A percentile compares a stretch with the other conserved stretches of the same genome.
phyloP scores from a whole-genome alignment of 106 monocot species.

The Hemerocallis citrina region DNA sequence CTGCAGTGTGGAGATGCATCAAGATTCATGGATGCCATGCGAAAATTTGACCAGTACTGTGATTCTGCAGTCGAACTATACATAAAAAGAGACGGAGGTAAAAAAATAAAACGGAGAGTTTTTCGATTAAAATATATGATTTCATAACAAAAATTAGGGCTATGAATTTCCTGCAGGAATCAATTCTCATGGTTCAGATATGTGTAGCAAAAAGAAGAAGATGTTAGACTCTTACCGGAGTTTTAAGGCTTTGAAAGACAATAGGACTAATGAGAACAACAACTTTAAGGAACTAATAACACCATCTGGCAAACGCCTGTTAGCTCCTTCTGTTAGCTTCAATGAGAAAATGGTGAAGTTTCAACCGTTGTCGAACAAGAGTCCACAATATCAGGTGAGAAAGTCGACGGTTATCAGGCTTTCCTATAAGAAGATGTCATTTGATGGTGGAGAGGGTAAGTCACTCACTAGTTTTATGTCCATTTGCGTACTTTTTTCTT shows the following conservation, averaged over 20 bases:
- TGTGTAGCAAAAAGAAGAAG: constrained; percentile 6
- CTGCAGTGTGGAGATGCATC: constrained; percentile 24
- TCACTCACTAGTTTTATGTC: not conserved
- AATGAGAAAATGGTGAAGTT: constrained; percentile 46
- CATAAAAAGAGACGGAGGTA: constrained; percentile 17
- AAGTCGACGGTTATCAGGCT: constrained; percentile 66
- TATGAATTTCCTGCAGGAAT: constrained; percentile 26
- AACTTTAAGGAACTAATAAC: not conserved
- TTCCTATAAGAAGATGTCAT: constrained; percentile 69
- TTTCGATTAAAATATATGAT: too few relatives aligned
- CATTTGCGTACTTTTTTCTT: not conserved
- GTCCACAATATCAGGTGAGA: constrained; percentile 27
- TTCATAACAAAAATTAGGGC: constrained; percentile 6
- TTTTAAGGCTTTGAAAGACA: constrained; percentile 19
- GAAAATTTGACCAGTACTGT: constrained; percentile 22
- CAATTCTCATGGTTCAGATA: constrained; percentile 9
- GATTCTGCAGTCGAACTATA: constrained; percentile 1
- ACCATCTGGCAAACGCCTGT: not conserved
- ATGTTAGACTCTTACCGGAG: constrained; percentile 17
- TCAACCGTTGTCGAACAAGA: constrained; percentile 18
- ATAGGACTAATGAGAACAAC: constrained; percentile 5
- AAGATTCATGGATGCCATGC: constrained; percentile 21
- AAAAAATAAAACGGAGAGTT: too few relatives aligned
- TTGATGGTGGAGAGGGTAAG: constrained; percentile 12
- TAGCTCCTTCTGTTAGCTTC: constrained; percentile 60